These are phyloP conservation scores for Leptodontidium sp. DNA, from an alignment of 2,329 filamentous ascomycete species.

Conservation along the genomic window DNA sequence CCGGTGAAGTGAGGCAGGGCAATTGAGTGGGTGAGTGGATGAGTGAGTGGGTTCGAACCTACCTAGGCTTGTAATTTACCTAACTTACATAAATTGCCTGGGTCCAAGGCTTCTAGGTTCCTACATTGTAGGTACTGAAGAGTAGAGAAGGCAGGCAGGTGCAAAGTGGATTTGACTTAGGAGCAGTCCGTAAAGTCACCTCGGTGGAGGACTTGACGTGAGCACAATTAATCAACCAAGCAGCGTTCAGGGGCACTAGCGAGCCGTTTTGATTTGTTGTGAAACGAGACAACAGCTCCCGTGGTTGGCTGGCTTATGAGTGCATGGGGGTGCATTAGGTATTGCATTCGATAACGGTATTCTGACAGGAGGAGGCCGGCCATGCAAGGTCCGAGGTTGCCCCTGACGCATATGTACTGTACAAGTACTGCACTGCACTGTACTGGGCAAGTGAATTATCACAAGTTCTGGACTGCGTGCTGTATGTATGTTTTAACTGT, in stretches of 20 bases:
- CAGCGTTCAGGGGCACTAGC: neutral
- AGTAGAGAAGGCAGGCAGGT: too few species aligned
- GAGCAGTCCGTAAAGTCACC: too few species aligned
- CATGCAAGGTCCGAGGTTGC: constrained; percentile 14
- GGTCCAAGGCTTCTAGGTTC: too few species aligned
- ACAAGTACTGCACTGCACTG: too few species aligned
- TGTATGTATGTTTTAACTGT: too few species aligned
- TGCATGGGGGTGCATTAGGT: neutral
- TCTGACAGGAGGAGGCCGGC: neutral
- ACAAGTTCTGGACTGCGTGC: too few species aligned
- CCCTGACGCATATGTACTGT: neutral
- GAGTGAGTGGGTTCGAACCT: neutral
- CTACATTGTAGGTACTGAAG: too few species aligned
- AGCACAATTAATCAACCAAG: constrained; percentile 7
- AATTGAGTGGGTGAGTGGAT: neutral
- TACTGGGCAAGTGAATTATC: too few species aligned
- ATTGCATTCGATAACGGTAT: neutral
- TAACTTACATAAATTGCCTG: too few species aligned
- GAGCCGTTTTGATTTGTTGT: constrained; percentile 15
- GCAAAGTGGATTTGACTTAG: neutral
- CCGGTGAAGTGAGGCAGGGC: constrained; percentile 17
- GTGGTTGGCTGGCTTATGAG: constrained; percentile 6
- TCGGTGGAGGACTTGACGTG: neutral
- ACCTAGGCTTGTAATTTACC: too few species aligned
- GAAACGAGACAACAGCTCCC: constrained; percentile 9